Percentiles rank a stretch among this genome's conserved stretches.
phyloP scores from a whole-genome alignment of 2,329 filamentous ascomycete genomes.

The Neurospora sp. region DNA sequence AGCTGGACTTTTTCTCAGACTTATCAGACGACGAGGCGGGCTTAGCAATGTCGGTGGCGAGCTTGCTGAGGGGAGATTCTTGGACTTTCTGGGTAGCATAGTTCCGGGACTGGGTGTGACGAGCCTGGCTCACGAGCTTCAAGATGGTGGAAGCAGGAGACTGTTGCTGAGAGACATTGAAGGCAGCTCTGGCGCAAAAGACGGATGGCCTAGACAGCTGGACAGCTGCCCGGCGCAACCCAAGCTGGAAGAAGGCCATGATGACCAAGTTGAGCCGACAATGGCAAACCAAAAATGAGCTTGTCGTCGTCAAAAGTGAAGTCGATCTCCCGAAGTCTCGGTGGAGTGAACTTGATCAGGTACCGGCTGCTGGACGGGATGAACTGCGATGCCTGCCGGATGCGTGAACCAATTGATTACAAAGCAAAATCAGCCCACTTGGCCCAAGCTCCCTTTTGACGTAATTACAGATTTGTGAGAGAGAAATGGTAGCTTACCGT shows the following conservation, averaged over 20 bases:
- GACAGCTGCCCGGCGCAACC: conserved; percentile 18
- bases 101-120: conserved; percentile 17
- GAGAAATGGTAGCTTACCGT: not conserved
- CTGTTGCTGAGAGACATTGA: conserved; percentile 29
- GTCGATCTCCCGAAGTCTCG: not conserved
- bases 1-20: conserved; percentile 28
- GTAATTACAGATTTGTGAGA: not conserved
- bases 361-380: conserved; percentile 1
- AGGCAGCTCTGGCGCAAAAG: conserved; percentile 27
- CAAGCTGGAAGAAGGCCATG: conserved; percentile 22
- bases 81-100: conserved; percentile 26
- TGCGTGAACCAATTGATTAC: not conserved
- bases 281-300: conserved; percentile 6
- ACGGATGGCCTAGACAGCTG: conserved; percentile 25
- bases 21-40: conserved; percentile 2
- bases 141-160: conserved; percentile 5
- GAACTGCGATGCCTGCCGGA: conserved; percentile 1
- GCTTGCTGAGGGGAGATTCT: conserved; percentile 17
- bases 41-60: conserved; percentile 9
- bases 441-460: not conserved
- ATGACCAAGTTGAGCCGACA: conserved; percentile 7
- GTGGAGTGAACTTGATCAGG: not conserved
- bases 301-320: not conserved
- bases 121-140: conserved; percentile 19
- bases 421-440: conserved; percentile 11